phyloP scores from a whole-genome alignment of 805 yeast genomes.

The Yamadazyma endophytica region DNA sequence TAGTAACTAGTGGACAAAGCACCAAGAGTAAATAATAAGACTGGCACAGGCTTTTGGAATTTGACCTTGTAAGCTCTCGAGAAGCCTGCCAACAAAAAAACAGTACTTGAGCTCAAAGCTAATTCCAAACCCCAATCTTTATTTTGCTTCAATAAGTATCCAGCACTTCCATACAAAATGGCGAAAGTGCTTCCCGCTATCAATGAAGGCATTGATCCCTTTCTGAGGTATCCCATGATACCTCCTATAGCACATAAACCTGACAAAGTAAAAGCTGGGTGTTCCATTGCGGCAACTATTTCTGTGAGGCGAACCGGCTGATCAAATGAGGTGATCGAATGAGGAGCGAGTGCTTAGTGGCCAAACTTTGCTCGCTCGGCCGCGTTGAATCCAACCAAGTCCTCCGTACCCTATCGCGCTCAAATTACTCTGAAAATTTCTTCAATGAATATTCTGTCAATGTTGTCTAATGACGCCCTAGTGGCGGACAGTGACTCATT shows the following conservation, averaged over 20 bases:
- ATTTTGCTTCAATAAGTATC: constrained; percentile 69
- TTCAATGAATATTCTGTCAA: no score
- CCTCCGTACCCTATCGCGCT: no score
- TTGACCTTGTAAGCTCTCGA: constrained; percentile 58
- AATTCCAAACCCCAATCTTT: constrained; percentile 77
- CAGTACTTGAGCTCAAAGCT: constrained; percentile 67
- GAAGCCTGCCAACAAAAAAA: constrained; percentile 69
- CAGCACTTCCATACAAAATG: constrained; percentile 60
- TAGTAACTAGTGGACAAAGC: constrained; percentile 63
- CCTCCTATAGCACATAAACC: constrained; percentile 71
- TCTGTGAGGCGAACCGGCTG: no score
- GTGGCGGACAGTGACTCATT: no score
- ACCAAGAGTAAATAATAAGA: constrained; percentile 61
- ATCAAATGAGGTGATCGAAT: no score
- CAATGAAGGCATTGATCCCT: constrained; percentile 75
- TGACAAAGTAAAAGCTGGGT: constrained; percentile 69
- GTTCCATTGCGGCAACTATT: no score
- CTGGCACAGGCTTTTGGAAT: constrained; percentile 73
- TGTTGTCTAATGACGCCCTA: no score
- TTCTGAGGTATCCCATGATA: constrained; percentile 58
- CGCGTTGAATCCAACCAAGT: no score
- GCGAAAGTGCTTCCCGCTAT: constrained; percentile 68
- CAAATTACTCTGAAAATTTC: no score
- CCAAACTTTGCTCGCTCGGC: no score
- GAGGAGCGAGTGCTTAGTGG: no score